phyloP scores from a whole-genome alignment of 2,329 filamentous ascomycete species.

The Orbilia quercus region DNA sequence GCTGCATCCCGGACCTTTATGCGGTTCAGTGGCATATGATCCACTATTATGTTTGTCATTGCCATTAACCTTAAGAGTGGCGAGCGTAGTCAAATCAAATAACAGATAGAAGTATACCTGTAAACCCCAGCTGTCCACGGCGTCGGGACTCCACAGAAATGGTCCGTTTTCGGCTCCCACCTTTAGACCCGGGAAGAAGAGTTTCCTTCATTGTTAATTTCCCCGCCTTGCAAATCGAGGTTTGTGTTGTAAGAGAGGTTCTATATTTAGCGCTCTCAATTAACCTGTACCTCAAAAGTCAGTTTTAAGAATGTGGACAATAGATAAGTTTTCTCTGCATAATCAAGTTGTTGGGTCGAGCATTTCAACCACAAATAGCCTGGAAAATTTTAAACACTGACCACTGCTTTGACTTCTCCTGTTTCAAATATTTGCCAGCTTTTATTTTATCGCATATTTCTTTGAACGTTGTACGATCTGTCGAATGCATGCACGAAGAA shows the following conservation, averaged over 20 bases:
- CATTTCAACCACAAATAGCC: too few species aligned
- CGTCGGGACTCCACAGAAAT: slow-evolving; percentile 30
- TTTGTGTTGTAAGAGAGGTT: slow-evolving; percentile 16
- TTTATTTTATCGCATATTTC: slow-evolving; percentile 16
- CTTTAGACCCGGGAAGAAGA: slow-evolving; percentile 16
- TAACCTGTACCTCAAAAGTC: slow-evolving; percentile 7
- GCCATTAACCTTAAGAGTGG: neutral
- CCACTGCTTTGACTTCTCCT: slow-evolving; percentile 35
- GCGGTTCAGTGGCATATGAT: slow-evolving; percentile 27
- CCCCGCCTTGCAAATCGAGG: slow-evolving; percentile 11
- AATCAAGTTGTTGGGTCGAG: too few species aligned
- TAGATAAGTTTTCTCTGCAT: too few species aligned
- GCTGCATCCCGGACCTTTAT: slow-evolving; percentile 31
- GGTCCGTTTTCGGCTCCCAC: slow-evolving; percentile 25
- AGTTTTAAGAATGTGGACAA: neutral
- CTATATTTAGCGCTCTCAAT: slow-evolving; percentile 30
- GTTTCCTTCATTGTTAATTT: slow-evolving; percentile 26
- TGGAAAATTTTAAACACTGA: slow-evolving; percentile 1
- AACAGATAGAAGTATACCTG: neutral
- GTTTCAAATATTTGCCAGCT: slow-evolving; percentile 20
- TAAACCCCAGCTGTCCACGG: slow-evolving; percentile 29
- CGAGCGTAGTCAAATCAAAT: neutral
- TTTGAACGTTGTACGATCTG: slow-evolving; percentile 22
- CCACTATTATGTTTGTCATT: slow-evolving; percentile 3
- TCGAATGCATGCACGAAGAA: neutral